Evolutionary conservation across 2,329 filamentous ascomycete genomes (phyloP), one percentile per base, ranked within the genome.

Genomic region (Hymenoscyphus infarciens): DNA sequence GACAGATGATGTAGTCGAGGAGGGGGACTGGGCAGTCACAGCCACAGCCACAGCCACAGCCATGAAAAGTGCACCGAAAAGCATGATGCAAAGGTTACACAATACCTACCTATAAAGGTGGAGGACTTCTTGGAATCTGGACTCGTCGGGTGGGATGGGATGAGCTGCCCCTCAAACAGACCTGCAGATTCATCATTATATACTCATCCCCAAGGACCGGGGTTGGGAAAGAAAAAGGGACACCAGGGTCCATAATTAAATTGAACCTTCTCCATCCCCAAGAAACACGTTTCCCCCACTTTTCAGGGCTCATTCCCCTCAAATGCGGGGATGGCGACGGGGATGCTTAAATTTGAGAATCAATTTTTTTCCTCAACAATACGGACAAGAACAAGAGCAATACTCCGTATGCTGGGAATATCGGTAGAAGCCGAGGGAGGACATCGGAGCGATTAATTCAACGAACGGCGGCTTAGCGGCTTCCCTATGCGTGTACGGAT

Each of bases 1-100:
- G 22, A 63, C 60, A 35, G 69, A 64, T 19, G 56, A 38, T 7
- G 62, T 61, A 13, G 66, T 63, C 7, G 68, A 66, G 16, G 60
- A 53, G 15, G 60, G 42, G 15, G 60, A 56, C 49, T 57, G 60
- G n/a, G 61, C 63, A 55, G 63, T 61, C 27, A 63, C 67, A 57
- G 60, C 19, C 25, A 63, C 67, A 42, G 63, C 63, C 27, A 63
- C 67, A 57, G 60, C 19, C 25, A 63, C 67, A 42, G 63, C 63
- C 53, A 67, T 19, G 16, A 58, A 65, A 54, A 68, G 59, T 45
- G 62, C 52, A 22, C 62, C 59, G 25, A 61, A 59, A 22, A 66
- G 60, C 61, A 65, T 64, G 56, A 63, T 58, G 57, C 42, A 45
- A 61, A 52, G 25, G 45, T 25, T 25, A 52, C 45, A 27, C n/a